Base-by-base conservation (phyloP, 345 rosid genomes). In the Zanthoxylum bungeanum region DNA sequence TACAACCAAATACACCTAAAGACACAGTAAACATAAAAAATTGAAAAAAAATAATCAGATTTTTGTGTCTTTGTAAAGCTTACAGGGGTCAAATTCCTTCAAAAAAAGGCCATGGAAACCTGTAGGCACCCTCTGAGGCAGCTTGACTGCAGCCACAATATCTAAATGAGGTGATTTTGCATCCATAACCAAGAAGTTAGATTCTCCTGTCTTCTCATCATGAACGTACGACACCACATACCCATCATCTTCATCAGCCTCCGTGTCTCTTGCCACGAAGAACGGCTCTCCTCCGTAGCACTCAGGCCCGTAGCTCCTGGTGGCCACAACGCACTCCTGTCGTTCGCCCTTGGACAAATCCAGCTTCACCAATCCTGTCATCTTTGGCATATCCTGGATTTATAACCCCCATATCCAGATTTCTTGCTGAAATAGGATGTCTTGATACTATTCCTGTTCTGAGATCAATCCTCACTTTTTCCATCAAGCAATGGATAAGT, bases 61-160 rank as follows among this genome's bases (percentile, higher is more conserved):
- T n/a, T n/a, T n/a, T n/a, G n/a, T n/a, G n/a, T n/a, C n/a, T n/a
- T 14, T 1, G 49, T 44, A 44, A 14, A 14, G 49, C 16, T 44
- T 44, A 14, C 19, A 17, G 16, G 16, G 49, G 3, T 44, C 19
- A 14, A 1, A 0, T 4, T 44, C 49, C 19, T 19, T 14, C 49
- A 14, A 80, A 57, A 85, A 85, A 9, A 85, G 80, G n/a, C 91
- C 91, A 50, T 85, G 91, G 46, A 83, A 87, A 0, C 86, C 86
- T 7, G 72, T 81, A 8, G 89, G 91, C 53, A 87, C 91, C 46
- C 81, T 64, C 60, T 66, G 73, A 31, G 89, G 86, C 34, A 81
- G 83, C 73, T 73, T 81, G 37, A 87, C 87, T 50, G 83, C 78
- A 2, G 89, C 85, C 65, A 83, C 87, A 60, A 80, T 58, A 14